Conservation (phyloP, 805 yeast species). For the Debaryomyces hansenii region DNA sequence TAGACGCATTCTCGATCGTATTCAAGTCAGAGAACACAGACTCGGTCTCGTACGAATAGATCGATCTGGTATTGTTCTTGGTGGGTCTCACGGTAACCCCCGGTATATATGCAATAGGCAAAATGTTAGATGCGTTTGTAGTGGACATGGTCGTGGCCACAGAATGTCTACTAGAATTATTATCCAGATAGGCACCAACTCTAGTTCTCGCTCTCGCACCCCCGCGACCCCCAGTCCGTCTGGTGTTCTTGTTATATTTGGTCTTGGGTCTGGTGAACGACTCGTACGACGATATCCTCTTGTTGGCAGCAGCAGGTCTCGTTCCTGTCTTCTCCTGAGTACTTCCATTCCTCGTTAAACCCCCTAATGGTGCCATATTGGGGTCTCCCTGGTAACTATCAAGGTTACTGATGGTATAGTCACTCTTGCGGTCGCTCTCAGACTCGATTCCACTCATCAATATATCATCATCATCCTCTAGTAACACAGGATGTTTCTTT, state of each 20-base stretch:
- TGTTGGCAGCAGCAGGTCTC: constrained; percentile 9
- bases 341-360: neutral
- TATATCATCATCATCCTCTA: constrained; percentile 22
- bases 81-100: constrained; percentile 75
- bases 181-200: constrained; percentile 19
- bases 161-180: constrained; percentile 27
- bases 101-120: constrained; percentile 92
- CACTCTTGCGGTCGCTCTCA: constrained; percentile 7
- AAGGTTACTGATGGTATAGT: constrained; percentile 15
- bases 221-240: constrained; percentile 3
- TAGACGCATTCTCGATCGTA: constrained; percentile 48
- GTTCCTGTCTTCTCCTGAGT: constrained; percentile 1
- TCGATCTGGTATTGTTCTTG: constrained; percentile 42
- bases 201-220: constrained; percentile 10
- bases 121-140: constrained; percentile 81
- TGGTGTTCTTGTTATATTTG: constrained; percentile 7
- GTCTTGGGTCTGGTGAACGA: constrained; percentile 43
- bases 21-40: constrained; percentile 44
- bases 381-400: constrained; percentile 15
- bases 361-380: constrained; percentile 3
- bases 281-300: constrained; percentile 41
- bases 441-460: constrained; percentile 17
- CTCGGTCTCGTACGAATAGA: constrained; percentile 44
- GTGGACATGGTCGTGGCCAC: constrained; percentile 63
- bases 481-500: constrained; percentile 28